Percentiles rank a stretch among this genome's conserved stretches.
phyloP scores from a whole-genome alignment of 768 basidiomycete genomes.

The Rhodotorula graminis region DNA sequence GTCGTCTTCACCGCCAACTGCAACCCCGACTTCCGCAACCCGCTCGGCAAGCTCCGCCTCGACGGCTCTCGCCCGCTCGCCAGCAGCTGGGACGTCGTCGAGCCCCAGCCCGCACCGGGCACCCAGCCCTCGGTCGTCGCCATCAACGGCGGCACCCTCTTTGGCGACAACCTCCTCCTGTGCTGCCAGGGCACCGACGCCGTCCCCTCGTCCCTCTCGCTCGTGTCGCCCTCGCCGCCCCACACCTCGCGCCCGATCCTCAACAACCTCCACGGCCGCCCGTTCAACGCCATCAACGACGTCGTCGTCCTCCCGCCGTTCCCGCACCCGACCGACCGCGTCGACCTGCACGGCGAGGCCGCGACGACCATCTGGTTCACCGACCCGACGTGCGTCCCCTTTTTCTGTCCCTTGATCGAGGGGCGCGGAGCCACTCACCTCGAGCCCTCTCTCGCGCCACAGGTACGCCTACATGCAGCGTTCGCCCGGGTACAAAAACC shows the following conservation, averaged over 20 bases:
- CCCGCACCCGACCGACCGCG: neutral
- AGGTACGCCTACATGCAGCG: conserved; percentile 11
- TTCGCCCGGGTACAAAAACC: conserved; percentile 8
- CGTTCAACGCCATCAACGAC: conserved; percentile 78
- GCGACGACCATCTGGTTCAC: conserved; percentile 34
- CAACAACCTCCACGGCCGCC: conserved; percentile 66
- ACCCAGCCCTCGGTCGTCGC: neutral
- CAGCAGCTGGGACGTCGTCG: neutral
- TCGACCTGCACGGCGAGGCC: conserved; percentile 4
- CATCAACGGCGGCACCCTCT: conserved; percentile 23
- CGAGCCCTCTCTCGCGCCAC: too few species aligned
- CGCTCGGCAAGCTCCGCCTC: conserved; percentile 61
- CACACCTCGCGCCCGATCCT: conserved; percentile 2
- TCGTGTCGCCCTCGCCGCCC: neutral
- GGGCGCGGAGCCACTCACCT: too few species aligned
- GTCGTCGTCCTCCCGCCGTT: conserved; percentile 61
- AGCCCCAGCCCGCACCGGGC: neutral
- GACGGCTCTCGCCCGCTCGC: conserved; percentile 26
- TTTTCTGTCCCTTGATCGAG: too few species aligned
- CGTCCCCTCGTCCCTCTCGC: conserved; percentile 9
- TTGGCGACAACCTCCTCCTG: conserved; percentile 5
- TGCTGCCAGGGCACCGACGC: conserved; percentile 22
- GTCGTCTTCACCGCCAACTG: conserved; percentile 64
- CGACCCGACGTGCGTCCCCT: conserved; percentile 12
- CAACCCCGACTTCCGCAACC: conserved; percentile 56